phyloP scores from a whole-genome alignment of 352 stramenopile genomes.

The Phytopythium montanum region DNA sequence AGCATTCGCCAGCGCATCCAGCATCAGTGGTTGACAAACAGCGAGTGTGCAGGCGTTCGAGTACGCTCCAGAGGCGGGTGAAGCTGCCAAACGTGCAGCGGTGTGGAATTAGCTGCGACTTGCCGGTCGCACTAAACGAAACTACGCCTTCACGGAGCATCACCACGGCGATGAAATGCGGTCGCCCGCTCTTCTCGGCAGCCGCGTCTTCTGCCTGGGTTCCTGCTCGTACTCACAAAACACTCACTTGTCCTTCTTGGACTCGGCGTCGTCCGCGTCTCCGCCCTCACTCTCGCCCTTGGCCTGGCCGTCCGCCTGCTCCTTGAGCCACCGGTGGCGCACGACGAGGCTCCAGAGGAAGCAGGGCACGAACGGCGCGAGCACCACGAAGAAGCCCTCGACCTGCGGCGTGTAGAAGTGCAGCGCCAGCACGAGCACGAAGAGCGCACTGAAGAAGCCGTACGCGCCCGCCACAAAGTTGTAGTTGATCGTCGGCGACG shows the following conservation, averaged over 20 bases:
- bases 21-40: too few species aligned
- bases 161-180: too few species aligned
- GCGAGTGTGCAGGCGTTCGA: too few species aligned
- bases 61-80: too few species aligned
- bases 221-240: neutral
- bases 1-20: too few species aligned
- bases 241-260: slow-evolving; percentile 31
- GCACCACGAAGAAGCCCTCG: slow-evolving; percentile 84
- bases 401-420: slow-evolving; percentile 62
- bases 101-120: too few species aligned
- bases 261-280: slow-evolving; percentile 11
- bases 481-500: slow-evolving; percentile 86
- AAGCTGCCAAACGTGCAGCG: too few species aligned
- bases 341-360: slow-evolving; percentile 84
- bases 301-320: slow-evolving; percentile 7
- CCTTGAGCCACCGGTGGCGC: slow-evolving; percentile 62
- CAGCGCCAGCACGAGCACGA: slow-evolving; percentile 46
- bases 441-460: slow-evolving; percentile 58
- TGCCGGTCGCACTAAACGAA: too few species aligned
- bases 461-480: slow-evolving; percentile 86
- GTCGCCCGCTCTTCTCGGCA: too few species aligned
- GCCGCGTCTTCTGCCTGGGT: too few species aligned
- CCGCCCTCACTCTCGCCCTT: slow-evolving; percentile 14
- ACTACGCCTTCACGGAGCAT: too few species aligned
- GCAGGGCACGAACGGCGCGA: slow-evolving; percentile 77